Base-by-base conservation (phyloP, 768 basidiomycete species). In the Clavaria fumosa region DNA sequence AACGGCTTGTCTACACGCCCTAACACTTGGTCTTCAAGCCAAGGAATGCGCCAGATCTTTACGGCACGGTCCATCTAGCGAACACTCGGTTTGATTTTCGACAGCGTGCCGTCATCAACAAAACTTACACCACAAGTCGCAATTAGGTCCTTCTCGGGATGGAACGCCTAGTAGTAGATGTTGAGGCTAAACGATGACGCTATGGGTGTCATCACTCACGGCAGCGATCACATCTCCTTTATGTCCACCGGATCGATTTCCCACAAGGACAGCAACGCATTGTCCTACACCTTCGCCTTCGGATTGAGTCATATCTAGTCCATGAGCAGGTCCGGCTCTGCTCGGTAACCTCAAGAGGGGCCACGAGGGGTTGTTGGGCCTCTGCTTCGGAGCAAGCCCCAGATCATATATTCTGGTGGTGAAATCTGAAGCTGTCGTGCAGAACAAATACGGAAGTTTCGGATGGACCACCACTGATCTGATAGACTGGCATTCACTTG, bases 211-310 rank as follows among this genome's bases (percentile, higher is more conserved):
- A 27, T 28, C 37, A 49, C 67, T 44, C 47, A 76, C 80, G 15
- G 79, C 77, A 35, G 63, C 64, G 1, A 79, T 53, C 12, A 85
- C 78, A 24, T 78, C 74, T 37, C 70, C 79, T 37, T 66, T 53
- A 50, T 85, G 82, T 0, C 82, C 82, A 4, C 78, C 82, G 22
- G 79, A 75, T 39, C 72, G 64, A 3, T 77, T 75, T 3, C 82
- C 82, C 43, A 70, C 67, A 11, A 85, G 57, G 11, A 85, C 64
- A 7, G 66, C 58, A 4, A 77, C 62, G 46, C 82, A 84, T 14
- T 71, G 63, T 7, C 77, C 78, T 10, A 60, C 53, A 6, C 80
- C 80, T 39, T 55, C 59, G 0, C 79, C 79, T 55, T 81, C 78
- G 1, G 53, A 47, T 43, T 75, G 74, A 11, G 60, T 59, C 45